Evolutionary conservation across 2,329 filamentous ascomycete genomes (phyloP).

Genomic region (Furcasterigmium furcatum): DNA sequence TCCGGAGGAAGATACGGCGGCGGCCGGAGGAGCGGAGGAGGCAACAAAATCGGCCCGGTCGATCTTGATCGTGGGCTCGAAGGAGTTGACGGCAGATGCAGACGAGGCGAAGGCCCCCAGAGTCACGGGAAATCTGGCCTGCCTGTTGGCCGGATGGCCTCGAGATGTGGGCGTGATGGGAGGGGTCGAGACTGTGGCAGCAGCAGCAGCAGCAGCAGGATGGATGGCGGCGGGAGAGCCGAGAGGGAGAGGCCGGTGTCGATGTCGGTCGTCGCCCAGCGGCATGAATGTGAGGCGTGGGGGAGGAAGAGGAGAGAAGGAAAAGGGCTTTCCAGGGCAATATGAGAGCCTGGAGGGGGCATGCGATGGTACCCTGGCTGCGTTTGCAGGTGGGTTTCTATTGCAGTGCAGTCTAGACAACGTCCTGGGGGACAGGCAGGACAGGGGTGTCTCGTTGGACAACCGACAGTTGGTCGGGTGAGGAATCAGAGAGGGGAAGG

Average conservation of each 20-base stretch:
- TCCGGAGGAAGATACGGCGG: too few relatives aligned
- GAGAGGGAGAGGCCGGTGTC: background rate
- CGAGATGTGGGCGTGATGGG: background rate
- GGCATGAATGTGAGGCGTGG: slow-evolving; percentile 13
- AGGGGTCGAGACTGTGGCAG: background rate
- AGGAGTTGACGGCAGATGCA: background rate
- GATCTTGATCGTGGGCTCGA: slow-evolving; percentile 4
- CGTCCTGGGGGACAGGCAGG: too few relatives aligned
- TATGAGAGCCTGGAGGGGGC: background rate
- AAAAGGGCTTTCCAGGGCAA: background rate
- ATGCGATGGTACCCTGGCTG: too few relatives aligned
- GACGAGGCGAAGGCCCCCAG: slow-evolving; percentile 3
- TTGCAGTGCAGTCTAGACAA: too few relatives aligned
- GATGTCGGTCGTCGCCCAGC: slow-evolving; percentile 9
- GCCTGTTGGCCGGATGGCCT: background rate
- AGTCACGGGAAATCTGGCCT: slow-evolving; percentile 1
- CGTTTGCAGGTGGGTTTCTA: too few relatives aligned
- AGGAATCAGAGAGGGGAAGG: too few relatives aligned
- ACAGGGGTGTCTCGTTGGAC: too few relatives aligned
- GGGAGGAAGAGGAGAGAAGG: background rate
- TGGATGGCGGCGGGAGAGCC: background rate
- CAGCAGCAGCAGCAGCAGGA: slow-evolving; percentile 2
- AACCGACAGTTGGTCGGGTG: too few relatives aligned
- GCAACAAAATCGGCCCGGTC: slow-evolving; percentile 11
- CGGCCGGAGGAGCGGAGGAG: too few relatives aligned